Conservation (phyloP, 2,329 filamentous ascomycete genomes). For the Hypoxylon rubiginosum region DNA sequence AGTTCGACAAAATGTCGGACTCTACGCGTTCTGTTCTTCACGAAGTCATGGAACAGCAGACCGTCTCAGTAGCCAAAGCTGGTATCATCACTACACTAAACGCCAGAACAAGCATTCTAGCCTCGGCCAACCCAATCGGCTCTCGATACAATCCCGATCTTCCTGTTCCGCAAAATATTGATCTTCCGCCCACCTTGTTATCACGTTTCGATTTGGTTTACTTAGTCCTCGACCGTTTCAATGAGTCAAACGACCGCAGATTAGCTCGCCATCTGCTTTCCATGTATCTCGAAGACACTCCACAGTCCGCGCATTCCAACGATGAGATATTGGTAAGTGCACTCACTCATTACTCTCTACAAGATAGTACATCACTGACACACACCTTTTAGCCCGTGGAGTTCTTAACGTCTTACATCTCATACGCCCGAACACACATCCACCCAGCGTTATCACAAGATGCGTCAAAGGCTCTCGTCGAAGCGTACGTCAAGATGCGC, state of each 20-base stretch:
- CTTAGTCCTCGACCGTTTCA: conserved; percentile 92
- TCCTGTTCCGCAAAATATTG: conserved; percentile 97
- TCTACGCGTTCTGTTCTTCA: conserved; percentile 83
- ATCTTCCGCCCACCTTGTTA: conserved; percentile 92
- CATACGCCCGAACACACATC: conserved; percentile 88
- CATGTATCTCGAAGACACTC: conserved; percentile 96
- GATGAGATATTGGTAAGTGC: conserved; percentile 83
- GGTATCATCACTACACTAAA: conserved; percentile 98
- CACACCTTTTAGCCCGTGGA: conserved; percentile 77
- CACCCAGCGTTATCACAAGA: conserved; percentile 85
- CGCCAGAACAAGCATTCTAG: conserved; percentile 93
- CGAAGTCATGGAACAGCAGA: conserved; percentile 92
- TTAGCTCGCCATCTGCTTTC: conserved; percentile 92
- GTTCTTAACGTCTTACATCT: conserved; percentile 96
- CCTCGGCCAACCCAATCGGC: conserved; percentile 97
- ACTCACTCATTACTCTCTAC: neutral
- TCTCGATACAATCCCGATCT: conserved; percentile 97
- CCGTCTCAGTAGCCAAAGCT: conserved; percentile 87
- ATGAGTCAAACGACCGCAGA: conserved; percentile 89
- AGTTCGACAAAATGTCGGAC: conserved; percentile 90
- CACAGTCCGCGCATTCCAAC: conserved; percentile 80
- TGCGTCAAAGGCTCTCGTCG: conserved; percentile 86
- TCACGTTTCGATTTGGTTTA: conserved; percentile 98
- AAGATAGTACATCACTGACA: conserved; percentile 46
- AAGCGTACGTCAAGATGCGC: conserved; percentile 94